Base-by-base conservation (phyloP, 192 early-diverging fungal genomes). In the Chytriomyces confervae region DNA sequence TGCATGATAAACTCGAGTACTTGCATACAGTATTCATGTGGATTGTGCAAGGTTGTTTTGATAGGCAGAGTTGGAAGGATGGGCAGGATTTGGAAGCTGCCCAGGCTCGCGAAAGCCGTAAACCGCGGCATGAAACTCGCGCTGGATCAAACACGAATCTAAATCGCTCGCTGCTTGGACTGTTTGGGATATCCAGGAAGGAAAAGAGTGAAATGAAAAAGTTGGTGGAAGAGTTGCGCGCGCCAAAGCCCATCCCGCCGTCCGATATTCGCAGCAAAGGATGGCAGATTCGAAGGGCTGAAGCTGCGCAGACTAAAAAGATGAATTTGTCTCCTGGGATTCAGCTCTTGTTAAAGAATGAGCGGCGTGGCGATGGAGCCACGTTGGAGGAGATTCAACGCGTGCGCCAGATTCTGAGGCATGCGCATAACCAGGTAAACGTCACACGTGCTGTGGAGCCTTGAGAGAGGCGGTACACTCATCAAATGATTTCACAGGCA, bases 211-310 rank as follows among this genome's bases (percentile, higher is more conserved):
- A 66, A 64, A 76, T 51, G 49, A 66, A 76, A 10, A 48, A 62
- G 36, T 27, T 48, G 27, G 66, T 66, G 6, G 74, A 76, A 66
- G 7, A 11, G 6, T 27, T 66, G 62, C 66, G 20, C 9, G 63
- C 74, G n/a, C 74, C 74, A 6, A 76, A 76, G 18, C 74, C 74
- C 24, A 76, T 76, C 11, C 74, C 74, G 1, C 74, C 74, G 9
- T 44, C 23, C 16, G 74, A 76, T 29, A 50, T 76, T 18, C 57
- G 61, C 23, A 76, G 74, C 51, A 47, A 61, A 10, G 74, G 74
- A 13, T 47, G 16, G 10, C 9, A 76, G 61, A 64, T 76, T 29
- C 9, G 74, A 29, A 44, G 74, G 23, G 48, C 6, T 18, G 74
- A 76, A 53, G 63, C 74, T 5, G 74, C 64, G 16, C 6, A 29